Conservation (phyloP, 345 rosid species). For the Garcia nutans region DNA sequence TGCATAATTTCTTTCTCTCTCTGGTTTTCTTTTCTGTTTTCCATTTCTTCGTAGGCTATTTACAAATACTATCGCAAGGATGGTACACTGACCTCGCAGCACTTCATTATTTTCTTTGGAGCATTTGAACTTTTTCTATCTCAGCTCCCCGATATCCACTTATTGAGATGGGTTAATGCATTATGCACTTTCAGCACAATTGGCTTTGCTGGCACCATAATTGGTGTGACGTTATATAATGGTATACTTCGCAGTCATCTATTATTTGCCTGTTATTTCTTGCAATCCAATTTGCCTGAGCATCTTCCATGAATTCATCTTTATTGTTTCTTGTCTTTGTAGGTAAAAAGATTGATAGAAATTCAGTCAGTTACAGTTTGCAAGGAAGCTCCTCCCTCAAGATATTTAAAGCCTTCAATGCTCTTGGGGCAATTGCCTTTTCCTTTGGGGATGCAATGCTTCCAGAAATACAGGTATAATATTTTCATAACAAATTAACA, state of each 20-base stretch:
- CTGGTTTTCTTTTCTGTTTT: not conserved
- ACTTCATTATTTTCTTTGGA: conserved; percentile 48
- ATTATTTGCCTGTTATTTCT: not conserved
- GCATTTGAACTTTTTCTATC: conserved; percentile 47
- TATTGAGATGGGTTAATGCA: conserved; percentile 51
- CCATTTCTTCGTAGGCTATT: conserved; percentile 32
- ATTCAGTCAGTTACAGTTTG: conserved; percentile 36
- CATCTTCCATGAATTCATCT: not conserved
- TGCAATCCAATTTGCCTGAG: not conserved
- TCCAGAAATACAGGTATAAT: conserved; percentile 54
- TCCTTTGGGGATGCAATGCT: conserved; percentile 63
- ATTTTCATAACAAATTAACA: not conserved
- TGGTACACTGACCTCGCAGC: conserved; percentile 42
- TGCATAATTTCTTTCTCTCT: not conserved
- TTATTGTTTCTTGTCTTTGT: not conserved
- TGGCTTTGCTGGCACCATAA: conserved; percentile 51
- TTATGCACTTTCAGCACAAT: conserved; percentile 45
- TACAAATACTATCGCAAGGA: conserved; percentile 39
- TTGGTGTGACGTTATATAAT: conserved; percentile 43
- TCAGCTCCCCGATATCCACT: conserved; percentile 52
- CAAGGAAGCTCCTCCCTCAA: conserved; percentile 43
- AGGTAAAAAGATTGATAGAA: conserved; percentile 42
- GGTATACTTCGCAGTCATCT: conserved; percentile 24
- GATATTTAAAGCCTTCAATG: conserved; percentile 50
- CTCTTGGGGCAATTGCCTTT: conserved; percentile 54